These are phyloP conservation scores for Potentilla sterilis DNA, from an alignment of 306 rosid species.

Conservation along the genomic window DNA sequence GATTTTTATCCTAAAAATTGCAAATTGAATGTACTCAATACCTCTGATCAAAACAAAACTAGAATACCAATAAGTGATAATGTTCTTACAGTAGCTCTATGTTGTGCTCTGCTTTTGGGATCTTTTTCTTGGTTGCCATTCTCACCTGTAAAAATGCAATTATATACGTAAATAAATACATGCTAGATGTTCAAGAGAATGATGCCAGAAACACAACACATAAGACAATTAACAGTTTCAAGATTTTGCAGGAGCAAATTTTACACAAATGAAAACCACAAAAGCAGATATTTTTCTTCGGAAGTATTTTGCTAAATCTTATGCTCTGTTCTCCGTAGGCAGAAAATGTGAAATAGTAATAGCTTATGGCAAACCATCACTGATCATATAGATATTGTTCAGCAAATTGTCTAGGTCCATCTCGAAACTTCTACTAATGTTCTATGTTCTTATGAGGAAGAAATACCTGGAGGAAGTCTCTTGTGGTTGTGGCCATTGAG, in stretches of 20 bases:
- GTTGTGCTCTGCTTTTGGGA: constrained; percentile 19
- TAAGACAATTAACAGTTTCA: not conserved
- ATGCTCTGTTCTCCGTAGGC: not conserved
- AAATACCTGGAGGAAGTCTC: constrained; percentile 49
- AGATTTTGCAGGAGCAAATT: not conserved
- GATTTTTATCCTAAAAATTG: constrained; percentile 50
- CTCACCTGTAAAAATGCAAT: constrained; percentile 35
- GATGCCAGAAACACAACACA: not conserved
- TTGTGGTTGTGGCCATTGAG: constrained; percentile 32
- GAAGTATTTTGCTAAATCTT: not conserved
- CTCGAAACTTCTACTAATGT: not conserved
- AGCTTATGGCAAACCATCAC: constrained; percentile 3
- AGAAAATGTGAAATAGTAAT: not conserved
- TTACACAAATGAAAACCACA: not conserved
- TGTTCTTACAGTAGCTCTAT: constrained; percentile 46
- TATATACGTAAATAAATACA: not conserved
- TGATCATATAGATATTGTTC: not conserved
- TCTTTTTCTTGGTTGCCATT: constrained; percentile 36
- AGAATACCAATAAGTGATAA: constrained; percentile 13
- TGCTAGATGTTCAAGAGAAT: constrained; percentile 4
- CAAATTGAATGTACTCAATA: not conserved
- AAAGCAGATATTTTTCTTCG: not conserved
- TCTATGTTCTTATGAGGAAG: constrained; percentile 1
- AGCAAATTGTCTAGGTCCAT: not conserved
- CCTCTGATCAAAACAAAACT: constrained; percentile 5